Base-by-base conservation (phyloP, 31 red algal genomes). In the Asparagopsis taxiformis region DNA sequence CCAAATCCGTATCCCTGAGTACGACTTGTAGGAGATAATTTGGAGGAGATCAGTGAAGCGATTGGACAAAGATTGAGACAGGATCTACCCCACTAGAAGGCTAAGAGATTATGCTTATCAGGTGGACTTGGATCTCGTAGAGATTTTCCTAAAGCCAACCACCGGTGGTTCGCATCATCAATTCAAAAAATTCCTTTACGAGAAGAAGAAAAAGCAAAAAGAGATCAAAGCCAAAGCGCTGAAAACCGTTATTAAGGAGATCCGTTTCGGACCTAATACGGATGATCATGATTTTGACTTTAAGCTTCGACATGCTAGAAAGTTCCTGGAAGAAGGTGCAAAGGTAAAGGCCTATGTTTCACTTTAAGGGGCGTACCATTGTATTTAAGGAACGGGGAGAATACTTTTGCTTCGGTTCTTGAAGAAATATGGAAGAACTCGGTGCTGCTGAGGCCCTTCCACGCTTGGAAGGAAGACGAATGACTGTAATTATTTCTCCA, bases 131-230 rank as follows among this genome's bases (percentile, higher is more conserved):
- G 55, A 59, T 21, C 55, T 59, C 13, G 55, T 59, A 21, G 55
- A 59, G 55, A 21, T 59, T 59, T 16, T 21, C 9, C 55, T 21
- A 24, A 24, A 16, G 22, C 13, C 55, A 9, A 59, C 55, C 55
- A 9, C 55, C 55, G 8, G 55, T 59, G 10, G 10, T 9, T 24
- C 55, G 55, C 13, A 22, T 59, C 17, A 59, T 59, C 13, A 21
- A 59, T 59, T 59, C 23, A 21, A 21, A 8, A 59, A 59, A 25
- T 59, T 19, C 55, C 9, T 21, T 19, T 59, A 59, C 55, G 55
- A 13, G 23, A 13, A 59, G 55, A 16, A 59, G 22, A 59, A 59
- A 25, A 16, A 25, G 13, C 8, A 59, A 21, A 16, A 25, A 9
- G 55, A 59, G 23, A 9, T 21, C 8, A 16, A 25, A 9, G 23